Percentiles rank a stretch among this genome's conserved stretches.
Conservation (phyloP, 2,329 filamentous ascomycete species). For the Neonectria coccinea region DNA sequence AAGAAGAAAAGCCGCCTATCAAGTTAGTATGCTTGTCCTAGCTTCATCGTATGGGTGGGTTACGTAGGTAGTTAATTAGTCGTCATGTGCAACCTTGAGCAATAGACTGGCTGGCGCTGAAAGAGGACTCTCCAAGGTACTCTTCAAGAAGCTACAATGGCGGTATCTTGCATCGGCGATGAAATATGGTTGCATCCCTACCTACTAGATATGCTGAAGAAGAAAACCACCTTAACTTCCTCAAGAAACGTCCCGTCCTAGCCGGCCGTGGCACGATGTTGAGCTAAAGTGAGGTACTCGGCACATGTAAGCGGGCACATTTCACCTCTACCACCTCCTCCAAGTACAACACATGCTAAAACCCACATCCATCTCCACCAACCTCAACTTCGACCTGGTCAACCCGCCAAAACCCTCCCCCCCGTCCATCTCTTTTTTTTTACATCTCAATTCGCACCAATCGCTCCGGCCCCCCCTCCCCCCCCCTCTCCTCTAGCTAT, state of each 20-base stretch:
- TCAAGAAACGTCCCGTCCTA: no score
- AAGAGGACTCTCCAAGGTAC: no score
- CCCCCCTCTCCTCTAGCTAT: slow-evolving; percentile 17
- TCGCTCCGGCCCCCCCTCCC: background rate
- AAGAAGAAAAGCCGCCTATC: no score
- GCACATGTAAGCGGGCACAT: background rate
- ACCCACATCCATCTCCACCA: slow-evolving; percentile 1
- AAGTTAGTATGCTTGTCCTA: no score
- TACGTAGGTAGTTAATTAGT: background rate
- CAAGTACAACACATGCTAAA: background rate
- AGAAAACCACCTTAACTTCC: background rate
- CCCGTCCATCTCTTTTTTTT: background rate
- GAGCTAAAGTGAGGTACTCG: background rate
- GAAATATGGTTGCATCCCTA: no score
- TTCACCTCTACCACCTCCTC: background rate
- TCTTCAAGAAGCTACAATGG: no score
- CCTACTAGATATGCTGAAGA: background rate
- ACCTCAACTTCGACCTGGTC: background rate
- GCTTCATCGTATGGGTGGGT: no score
- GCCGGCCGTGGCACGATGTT: background rate
- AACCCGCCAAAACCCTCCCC: background rate
- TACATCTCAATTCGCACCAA: background rate
- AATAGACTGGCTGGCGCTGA: background rate
- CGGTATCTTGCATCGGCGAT: no score
- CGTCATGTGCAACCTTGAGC: background rate